phyloP scores from a whole-genome alignment of 306 rosid species.

The Medicago arabica region DNA sequence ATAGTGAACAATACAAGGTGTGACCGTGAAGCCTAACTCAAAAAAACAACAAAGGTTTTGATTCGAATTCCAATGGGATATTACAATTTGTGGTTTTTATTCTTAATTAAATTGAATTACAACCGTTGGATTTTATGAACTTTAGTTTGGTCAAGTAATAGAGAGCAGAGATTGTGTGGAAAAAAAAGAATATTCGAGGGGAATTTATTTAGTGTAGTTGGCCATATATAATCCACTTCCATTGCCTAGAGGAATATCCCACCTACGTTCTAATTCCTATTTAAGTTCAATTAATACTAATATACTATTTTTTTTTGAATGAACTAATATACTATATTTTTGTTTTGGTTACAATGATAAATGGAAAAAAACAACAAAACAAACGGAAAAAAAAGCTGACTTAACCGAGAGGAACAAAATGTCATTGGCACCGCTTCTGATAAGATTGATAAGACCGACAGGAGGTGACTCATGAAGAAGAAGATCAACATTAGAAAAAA shows the following conservation, averaged over 20 bases:
- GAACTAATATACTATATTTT: too few relatives aligned
- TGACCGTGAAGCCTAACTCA: neutral
- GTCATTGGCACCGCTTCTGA: too few relatives aligned
- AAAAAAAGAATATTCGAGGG: conserved; percentile 51
- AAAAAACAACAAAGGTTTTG: neutral
- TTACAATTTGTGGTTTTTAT: neutral
- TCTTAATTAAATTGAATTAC: neutral
- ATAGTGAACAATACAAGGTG: conserved; percentile 40
- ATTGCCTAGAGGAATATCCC: neutral
- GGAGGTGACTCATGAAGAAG: too few relatives aligned
- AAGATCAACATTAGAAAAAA: too few relatives aligned
- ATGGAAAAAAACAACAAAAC: too few relatives aligned
- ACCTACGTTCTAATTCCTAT: neutral
- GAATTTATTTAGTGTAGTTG: conserved; percentile 31
- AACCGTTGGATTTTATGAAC: conserved; percentile 40
- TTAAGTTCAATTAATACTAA: neutral
- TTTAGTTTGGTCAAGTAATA: neutral
- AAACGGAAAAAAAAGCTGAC: too few relatives aligned
- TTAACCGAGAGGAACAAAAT: too few relatives aligned
- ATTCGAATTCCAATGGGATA: conserved; percentile 53
- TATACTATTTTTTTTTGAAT: too few relatives aligned
- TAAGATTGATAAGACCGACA: too few relatives aligned
- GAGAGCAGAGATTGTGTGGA: neutral
- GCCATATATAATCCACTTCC: conserved; percentile 21
- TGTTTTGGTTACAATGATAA: too few relatives aligned